Conservation (phyloP, 202 grass and related monocot species). For the Zoysia matrella region DNA sequence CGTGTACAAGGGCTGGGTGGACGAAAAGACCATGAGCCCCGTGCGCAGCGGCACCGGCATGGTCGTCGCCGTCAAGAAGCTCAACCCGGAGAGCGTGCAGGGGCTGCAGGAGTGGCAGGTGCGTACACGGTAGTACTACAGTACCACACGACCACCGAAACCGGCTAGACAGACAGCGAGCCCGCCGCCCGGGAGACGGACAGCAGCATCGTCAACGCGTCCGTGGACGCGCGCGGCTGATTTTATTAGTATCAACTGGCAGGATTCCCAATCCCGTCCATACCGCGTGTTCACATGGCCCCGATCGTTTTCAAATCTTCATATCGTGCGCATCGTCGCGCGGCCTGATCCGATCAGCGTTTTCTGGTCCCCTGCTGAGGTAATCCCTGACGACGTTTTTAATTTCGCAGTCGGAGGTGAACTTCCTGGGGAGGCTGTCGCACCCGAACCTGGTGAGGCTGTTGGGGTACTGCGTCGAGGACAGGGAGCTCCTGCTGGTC, state of each 20-base stretch:
- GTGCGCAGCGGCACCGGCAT: too few relatives aligned
- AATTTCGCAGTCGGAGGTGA: slow-evolving; percentile 61
- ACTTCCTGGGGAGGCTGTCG: slow-evolving; percentile 78
- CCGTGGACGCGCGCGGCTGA: background rate
- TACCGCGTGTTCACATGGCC: slow-evolving; percentile 39
- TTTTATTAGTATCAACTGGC: background rate
- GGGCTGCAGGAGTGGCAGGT: slow-evolving; percentile 90
- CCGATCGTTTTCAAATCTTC: slow-evolving; percentile 43
- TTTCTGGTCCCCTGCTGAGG: background rate
- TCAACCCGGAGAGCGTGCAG: slow-evolving; percentile 56
- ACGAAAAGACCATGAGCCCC: too few relatives aligned
- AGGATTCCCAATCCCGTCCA: slow-evolving; percentile 11
- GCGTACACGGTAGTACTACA: background rate
- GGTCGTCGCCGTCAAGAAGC: too few relatives aligned
- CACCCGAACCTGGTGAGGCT: slow-evolving; percentile 88
- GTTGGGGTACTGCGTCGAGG: slow-evolving; percentile 85
- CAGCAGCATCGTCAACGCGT: background rate
- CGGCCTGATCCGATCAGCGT: background rate
- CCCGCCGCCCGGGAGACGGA: too few relatives aligned
- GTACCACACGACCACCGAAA: background rate
- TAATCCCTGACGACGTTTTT: background rate
- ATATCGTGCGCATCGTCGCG: background rate
- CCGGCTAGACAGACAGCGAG: background rate
- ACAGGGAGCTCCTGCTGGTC: slow-evolving; percentile 77
- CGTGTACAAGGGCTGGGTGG: too few relatives aligned